Evolutionary conservation across 352 stramenopile species (phyloP), one percentile per base, ranked within the genome.

Genomic region (Pythium biforme): DNA sequence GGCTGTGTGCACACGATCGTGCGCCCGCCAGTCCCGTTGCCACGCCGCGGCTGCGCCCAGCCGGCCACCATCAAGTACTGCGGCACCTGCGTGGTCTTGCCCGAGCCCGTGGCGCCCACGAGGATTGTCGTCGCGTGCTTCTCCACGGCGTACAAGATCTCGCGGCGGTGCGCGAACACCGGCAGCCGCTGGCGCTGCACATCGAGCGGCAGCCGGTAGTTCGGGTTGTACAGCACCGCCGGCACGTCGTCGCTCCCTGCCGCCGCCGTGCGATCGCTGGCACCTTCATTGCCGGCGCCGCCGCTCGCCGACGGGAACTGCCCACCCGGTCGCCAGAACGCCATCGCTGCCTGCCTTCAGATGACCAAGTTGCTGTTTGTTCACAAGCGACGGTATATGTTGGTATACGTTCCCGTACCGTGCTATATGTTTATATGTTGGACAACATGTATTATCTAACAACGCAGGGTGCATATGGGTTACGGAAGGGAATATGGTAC

Each of bases 81-180:
- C 27, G 92, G 93, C 58, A 98, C 79, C 56, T 98, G 90, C 4
- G 95, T 98, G 4, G 76, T 93, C 70, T 98, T 98, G 40, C 94
- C 95, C 20, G 76, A 94, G 46, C 92, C 93, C 4, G 94, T 98
- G 41, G 95, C 94, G 27, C 95, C 95, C 14, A 98, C 86, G 51
- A 98, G 78, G 31, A 98, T 87, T 33, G 97, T 79, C 33, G 95
- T 93, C 2, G 77, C 74, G 72, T 95, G 81, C 4, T 70, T 82
- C 66, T 98, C 92, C 49, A 98, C 72, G 8, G 84, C 78, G 57
- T 94, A 97, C 0, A 98, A 74, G 59, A 98, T 88, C 73, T 97
- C 87, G 7, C 82, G 65, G 27, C 88, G 84, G 64, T 98, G 90
- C 46, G 83, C 84, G 40, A 86, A 81, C 60, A 98, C 97, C 15